These are phyloP conservation scores for Hagleromyces aurorensis DNA, from an alignment of 805 yeast species.

Conservation along the genomic window DNA sequence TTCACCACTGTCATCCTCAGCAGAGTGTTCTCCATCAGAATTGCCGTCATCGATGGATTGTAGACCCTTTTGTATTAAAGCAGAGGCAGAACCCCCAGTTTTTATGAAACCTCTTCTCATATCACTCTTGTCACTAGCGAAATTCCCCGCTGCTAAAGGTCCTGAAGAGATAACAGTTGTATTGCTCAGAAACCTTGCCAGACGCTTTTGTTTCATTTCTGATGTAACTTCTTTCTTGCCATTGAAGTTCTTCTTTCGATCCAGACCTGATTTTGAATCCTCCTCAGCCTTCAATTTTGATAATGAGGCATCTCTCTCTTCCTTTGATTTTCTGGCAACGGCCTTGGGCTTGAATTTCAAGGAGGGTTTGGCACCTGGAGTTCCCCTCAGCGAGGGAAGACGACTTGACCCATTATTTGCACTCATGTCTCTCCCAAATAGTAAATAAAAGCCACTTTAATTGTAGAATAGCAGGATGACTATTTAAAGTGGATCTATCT, in stretches of 20 bases:
- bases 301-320: conserved; percentile 74
- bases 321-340: conserved; percentile 76
- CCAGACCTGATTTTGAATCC: conserved; percentile 6
- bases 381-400: conserved; percentile 26
- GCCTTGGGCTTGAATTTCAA: conserved; percentile 79
- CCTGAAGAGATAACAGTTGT: conserved; percentile 68
- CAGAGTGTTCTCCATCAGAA: conserved; percentile 34
- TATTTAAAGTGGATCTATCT: no score
- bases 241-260: conserved; percentile 15
- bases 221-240: conserved; percentile 13
- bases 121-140: conserved; percentile 23
- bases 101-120: conserved; percentile 22
- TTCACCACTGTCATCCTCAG: conserved; percentile 26
- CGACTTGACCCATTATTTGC: conserved; percentile 22
- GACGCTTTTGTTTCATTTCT: conserved; percentile 18
- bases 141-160: conserved; percentile 58
- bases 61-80: conserved; percentile 21
- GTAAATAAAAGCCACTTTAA: neutral
- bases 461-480: neutral
- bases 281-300: conserved; percentile 39
- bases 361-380: conserved; percentile 36
- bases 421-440: conserved; percentile 9
- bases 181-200: conserved; percentile 26
- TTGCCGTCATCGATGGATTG: conserved; percentile 22
- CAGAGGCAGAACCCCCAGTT: conserved; percentile 14